Base-by-base conservation (phyloP, 495 filamentous ascomycete genomes). In the Penicillium canescens region DNA sequence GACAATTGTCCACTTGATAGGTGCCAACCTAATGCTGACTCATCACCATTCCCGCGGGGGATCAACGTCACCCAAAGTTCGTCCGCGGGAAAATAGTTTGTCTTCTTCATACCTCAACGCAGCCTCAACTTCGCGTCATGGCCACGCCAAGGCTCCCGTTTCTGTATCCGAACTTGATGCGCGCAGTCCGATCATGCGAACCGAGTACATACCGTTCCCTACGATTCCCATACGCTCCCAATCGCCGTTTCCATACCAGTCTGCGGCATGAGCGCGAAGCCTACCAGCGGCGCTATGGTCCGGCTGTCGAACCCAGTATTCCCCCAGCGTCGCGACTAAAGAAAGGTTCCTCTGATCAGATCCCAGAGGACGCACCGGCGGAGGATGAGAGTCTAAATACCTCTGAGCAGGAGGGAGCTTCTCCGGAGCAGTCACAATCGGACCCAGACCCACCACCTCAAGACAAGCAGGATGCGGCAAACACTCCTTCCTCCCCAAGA, bases 141-240 rank as follows among this genome's bases (percentile, higher is more conserved):
- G 82, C 86, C 44, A 76, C 82, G 9, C 75, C 76, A 43, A 78
- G 89, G 59, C 76, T 93, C 31, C 83, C 83, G 3, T 91, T 92
- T 60, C 78, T 92, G 13, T 92, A 91, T 60, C 87, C 88, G 34
- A 82, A 87, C 56, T 70, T 89, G 42, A 86, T 85, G 51, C 73
- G 72, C 13, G 64, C 71, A 2, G 60, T 72, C 23, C 63, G 72
- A 23, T 59, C 69, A 20, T 79, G 71, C 47, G 67, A 76, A 45
- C 62, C 68, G n/a, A 63, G 43, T 12, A 67, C 67, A 20, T 60
- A 62, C 16, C 69, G 58, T 39, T 62, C 69, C 18, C 49, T 70
- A 16, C 71, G 63, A 42, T 36, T 65, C 39, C 43, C 71, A 24
- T 51, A 51, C 42, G 31, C 20, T 37, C 47, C 36, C 56, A 55